Percentiles rank a stretch among this genome's conserved stretches.
These are phyloP conservation scores for Monsonia emarginata DNA, from an alignment of 441 rosid genomes.

Conservation along the genomic window DNA sequence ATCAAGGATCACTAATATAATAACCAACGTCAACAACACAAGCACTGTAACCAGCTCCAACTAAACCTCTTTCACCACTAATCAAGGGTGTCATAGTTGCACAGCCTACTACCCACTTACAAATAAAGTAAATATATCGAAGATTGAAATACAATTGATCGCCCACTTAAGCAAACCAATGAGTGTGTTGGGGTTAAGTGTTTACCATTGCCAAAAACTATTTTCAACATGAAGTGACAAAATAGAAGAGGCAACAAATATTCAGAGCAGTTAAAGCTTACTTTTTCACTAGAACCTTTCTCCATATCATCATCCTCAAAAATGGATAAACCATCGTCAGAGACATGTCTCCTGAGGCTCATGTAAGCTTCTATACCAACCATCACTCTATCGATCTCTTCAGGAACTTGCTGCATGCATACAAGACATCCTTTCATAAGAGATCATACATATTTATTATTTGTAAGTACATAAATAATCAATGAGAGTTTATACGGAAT, in stretches of 20 bases:
- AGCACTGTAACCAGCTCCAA: neutral
- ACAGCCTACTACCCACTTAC: neutral
- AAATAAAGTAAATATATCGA: neutral
- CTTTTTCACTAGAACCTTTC: conserved; percentile 49
- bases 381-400: conserved; percentile 91
- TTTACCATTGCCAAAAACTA: neutral
- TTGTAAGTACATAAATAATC: neutral
- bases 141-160: neutral
- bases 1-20: neutral
- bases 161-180: neutral
- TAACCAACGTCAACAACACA: neutral
- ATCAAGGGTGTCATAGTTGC: neutral
- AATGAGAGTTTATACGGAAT: neutral
- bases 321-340: conserved; percentile 57
- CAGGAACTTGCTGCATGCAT: conserved; percentile 94
- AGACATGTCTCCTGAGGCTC: conserved; percentile 74
- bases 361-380: conserved; percentile 86
- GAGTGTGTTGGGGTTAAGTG: neutral
- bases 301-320: conserved; percentile 58
- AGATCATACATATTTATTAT: neutral
- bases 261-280: conserved; percentile 18
- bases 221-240: neutral
- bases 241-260: neutral
- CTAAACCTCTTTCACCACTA: neutral
- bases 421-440: neutral